Conservation (phyloP, 352 stramenopile species). For the Globisporangium acanthophoron region DNA sequence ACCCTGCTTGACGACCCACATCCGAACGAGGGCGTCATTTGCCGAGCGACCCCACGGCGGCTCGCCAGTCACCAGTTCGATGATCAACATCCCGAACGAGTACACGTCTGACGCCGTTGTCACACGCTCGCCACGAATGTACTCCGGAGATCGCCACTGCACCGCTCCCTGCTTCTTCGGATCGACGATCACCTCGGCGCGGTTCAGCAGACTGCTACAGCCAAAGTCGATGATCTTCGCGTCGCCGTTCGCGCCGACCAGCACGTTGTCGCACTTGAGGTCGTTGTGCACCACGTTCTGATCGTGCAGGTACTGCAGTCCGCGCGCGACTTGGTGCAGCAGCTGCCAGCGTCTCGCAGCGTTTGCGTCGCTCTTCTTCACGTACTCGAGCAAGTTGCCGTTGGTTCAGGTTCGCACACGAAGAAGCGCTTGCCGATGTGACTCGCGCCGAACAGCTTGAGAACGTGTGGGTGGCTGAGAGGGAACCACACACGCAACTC, state of each 20-base stretch:
- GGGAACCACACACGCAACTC: not conserved
- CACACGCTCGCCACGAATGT: not conserved
- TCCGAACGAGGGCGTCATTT: not conserved
- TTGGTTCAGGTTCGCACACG: not conserved
- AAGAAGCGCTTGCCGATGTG: not conserved
- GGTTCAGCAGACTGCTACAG: not conserved
- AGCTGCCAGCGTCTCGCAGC: not conserved
- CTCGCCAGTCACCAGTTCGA: not conserved
- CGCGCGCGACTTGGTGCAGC: not conserved
- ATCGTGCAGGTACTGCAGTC: not conserved
- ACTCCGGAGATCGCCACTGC: not conserved
- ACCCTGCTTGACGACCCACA: too few species aligned
- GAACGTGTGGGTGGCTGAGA: not conserved
- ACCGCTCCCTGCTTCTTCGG: not conserved
- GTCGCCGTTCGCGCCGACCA: not conserved
- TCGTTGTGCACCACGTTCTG: not conserved
- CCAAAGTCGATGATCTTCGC: not conserved
- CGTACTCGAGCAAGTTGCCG: not conserved
- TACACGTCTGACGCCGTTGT: not conserved
- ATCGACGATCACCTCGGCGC: not conserved
- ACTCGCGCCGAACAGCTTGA: not conserved
- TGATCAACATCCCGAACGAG: conserved; percentile 2
- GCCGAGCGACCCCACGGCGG: not conserved
- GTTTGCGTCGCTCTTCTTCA: not conserved
- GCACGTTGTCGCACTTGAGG: conserved; percentile 1